Base-by-base conservation (phyloP, 257 asterid species). In the Cynanchum wilfordii region DNA sequence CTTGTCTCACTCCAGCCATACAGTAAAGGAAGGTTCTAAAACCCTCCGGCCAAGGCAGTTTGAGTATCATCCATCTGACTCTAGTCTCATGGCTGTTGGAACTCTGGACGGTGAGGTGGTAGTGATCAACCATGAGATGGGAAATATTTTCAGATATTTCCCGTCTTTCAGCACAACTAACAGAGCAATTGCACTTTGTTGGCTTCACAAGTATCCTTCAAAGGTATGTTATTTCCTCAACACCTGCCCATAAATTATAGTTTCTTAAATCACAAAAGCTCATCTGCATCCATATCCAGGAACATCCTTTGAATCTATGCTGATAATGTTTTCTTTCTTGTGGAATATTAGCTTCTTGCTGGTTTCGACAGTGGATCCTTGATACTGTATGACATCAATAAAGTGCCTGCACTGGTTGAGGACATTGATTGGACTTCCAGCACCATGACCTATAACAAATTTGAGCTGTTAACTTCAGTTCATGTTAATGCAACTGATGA, bases 71-170 rank as follows among this genome's bases (percentile, higher is more conserved):
- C 96, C 96, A 0, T 82, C 84, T n/a, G 91, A 83, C 57, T 70
- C 94, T 9, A 77, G 93, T 76, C 85, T 92, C 44, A 92, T 92
- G 96, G 96, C 92, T 5, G 79, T 90, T 52, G 98, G 96, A 78
- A 87, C 98, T 22, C 82, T 92, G 40, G 98, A 90, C n/a, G 98
- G 96, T 7, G 96, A 92, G 70, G 92, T 90, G 49, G 75, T 87
- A 25, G 77, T 90, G 56, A 68, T 90, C 42, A 92, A 92, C 79
- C 98, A 89, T 27, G 98, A 92, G 63, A 87, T 83, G 1, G 92
- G 87, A 22, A 90, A 82, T 62, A 58, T 82, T 9, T 33, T 81
- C 47, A 76, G 78, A 42, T 77, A 78, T 54, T 72, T 85, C 69
- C 83, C 89, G 7, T 80, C 89, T 4, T 77, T 74, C 10, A 52